Conservation (phyloP, 768 basidiomycete genomes). For the Agaricus blazei region DNA sequence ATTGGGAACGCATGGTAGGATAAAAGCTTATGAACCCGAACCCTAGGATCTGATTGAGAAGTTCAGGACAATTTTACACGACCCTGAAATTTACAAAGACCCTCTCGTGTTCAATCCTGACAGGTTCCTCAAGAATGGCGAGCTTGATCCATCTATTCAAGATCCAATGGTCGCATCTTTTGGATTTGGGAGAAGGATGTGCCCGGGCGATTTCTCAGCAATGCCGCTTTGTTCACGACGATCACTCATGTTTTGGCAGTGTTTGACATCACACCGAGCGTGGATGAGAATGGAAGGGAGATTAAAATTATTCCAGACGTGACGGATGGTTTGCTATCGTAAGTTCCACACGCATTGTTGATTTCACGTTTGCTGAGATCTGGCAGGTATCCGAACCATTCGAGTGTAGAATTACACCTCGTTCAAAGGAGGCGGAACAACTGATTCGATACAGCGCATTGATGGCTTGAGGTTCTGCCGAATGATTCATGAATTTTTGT, state of each 20-base stretch:
- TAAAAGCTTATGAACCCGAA: neutral
- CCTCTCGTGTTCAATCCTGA: constrained; percentile 24
- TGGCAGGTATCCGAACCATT: neutral
- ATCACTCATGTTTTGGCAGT: constrained; percentile 18
- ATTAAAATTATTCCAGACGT: constrained; percentile 15
- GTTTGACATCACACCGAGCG: constrained; percentile 18
- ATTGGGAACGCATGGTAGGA: neutral
- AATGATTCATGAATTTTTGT: too few relatives aligned
- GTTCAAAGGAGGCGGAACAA: neutral
- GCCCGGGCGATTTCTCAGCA: constrained; percentile 20
- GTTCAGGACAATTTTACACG: constrained; percentile 17
- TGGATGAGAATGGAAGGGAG: constrained; percentile 17
- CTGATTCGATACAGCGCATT: neutral
- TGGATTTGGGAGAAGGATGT: constrained; percentile 26
- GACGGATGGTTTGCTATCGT: constrained; percentile 18
- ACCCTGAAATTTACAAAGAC: constrained; percentile 15
- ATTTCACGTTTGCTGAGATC: neutral
- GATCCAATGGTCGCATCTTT: constrained; percentile 23
- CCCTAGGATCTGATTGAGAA: neutral
- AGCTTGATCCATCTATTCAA: constrained; percentile 18
- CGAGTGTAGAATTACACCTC: neutral
- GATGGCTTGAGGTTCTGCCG: neutral
- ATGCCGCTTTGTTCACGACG: constrained; percentile 17
- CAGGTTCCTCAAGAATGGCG: constrained; percentile 20
- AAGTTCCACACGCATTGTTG: neutral